Percentiles rank a stretch among this genome's conserved stretches.
Evolutionary conservation across 495 filamentous ascomycete genomes (phyloP).

Genomic region (Pyrenopolyporus hunteri): DNA sequence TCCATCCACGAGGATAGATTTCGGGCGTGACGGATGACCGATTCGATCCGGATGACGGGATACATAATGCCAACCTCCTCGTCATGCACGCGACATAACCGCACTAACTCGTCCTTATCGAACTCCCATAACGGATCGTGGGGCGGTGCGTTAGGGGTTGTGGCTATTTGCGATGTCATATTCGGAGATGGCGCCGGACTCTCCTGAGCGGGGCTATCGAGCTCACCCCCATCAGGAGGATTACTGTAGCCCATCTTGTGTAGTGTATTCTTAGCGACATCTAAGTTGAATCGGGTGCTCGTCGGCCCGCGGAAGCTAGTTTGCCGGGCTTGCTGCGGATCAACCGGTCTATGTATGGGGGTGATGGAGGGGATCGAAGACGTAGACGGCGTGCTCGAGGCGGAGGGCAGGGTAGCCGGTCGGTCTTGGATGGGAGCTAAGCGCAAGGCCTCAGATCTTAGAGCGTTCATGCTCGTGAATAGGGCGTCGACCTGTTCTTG

Average conservation of each 20-base stretch:
- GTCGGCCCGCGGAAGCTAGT: conserved; percentile 84
- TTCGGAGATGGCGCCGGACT: conserved; percentile 59
- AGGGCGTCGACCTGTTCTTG: conserved; percentile 85
- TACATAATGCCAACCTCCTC: conserved; percentile 90
- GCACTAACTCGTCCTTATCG: conserved; percentile 71
- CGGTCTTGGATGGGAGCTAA: conserved; percentile 52
- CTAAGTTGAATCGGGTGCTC: conserved; percentile 82
- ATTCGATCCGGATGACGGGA: conserved; percentile 75
- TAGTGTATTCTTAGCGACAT: conserved; percentile 84
- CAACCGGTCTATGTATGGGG: conserved; percentile 35
- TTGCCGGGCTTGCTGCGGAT: conserved; percentile 49
- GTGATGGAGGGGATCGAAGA: conserved; percentile 43
- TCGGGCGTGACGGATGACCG: conserved; percentile 66
- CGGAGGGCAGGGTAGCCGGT: conserved; percentile 39
- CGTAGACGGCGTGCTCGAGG: conserved; percentile 46
- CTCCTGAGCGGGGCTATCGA: conserved; percentile 61
- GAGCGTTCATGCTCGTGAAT: conserved; percentile 69
- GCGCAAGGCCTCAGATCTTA: conserved; percentile 58
- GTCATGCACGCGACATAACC: conserved; percentile 74
- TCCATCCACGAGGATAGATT: conserved; percentile 75
- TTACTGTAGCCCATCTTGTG: conserved; percentile 86
- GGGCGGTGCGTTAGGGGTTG: conserved; percentile 52
- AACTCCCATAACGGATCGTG: conserved; percentile 78
- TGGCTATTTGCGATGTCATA: conserved; percentile 39
- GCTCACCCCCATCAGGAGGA: conserved; percentile 59